Percentiles rank a stretch among this genome's conserved stretches.
Evolutionary conservation across 2,329 filamentous ascomycete species (phyloP).

Genomic region (Endocalyx cinctus): DNA sequence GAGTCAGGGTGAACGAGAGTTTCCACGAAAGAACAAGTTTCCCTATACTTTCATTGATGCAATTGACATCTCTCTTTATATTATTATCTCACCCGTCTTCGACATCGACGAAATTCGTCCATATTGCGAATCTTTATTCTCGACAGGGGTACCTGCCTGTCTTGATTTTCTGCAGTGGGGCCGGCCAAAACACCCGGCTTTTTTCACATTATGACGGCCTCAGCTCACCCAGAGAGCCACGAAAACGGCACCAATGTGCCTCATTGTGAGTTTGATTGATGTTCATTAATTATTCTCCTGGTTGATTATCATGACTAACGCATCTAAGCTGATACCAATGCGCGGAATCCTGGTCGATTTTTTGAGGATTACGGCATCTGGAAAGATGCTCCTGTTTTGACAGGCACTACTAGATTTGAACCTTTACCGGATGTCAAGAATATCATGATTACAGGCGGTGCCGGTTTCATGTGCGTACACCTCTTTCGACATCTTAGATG

Average conservation of each 20-base stretch:
- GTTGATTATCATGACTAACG: too few species aligned
- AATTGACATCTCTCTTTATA: too few species aligned
- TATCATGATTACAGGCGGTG: constrained; percentile 79
- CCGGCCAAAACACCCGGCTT: too few species aligned
- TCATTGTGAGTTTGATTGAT: constrained; percentile 16
- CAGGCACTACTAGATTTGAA: constrained; percentile 65
- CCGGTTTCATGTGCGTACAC: constrained; percentile 81
- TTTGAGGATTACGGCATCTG: constrained; percentile 61
- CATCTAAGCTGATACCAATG: constrained; percentile 14
- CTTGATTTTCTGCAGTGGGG: too few species aligned
- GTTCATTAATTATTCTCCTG: background rate
- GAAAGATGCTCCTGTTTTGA: constrained; percentile 67
- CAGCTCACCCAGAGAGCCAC: constrained; percentile 14
- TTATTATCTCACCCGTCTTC: too few species aligned
- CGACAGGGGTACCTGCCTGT: too few species aligned
- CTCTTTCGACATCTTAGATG: too few species aligned
- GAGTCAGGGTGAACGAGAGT: too few species aligned
- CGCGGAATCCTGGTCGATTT: constrained; percentile 32
- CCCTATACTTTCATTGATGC: too few species aligned
- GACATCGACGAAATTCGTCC: too few species aligned
- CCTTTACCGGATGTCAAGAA: constrained; percentile 67
- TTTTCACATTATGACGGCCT: constrained; percentile 18
- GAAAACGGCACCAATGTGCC: constrained; percentile 22
- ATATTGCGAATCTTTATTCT: too few species aligned
- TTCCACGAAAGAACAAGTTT: too few species aligned